A percentile compares a stretch with the other conserved stretches of the same genome.
Evolutionary conservation across 441 rosid genomes (phyloP).

Genomic region (Adansonia rubrostipa): DNA sequence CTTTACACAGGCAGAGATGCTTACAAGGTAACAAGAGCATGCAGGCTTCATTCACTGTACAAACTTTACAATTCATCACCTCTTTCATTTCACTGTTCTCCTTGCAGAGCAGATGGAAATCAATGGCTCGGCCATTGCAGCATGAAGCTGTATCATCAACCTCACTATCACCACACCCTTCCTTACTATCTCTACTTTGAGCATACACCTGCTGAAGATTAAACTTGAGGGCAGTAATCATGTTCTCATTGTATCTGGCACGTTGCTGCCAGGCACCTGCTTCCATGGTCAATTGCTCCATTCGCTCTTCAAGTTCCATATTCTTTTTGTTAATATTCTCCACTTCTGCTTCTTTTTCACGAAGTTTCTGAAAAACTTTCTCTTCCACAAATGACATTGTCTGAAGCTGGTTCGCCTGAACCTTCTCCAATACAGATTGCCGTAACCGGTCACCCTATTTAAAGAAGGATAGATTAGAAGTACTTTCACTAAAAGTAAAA

Average conservation of each 20-base stretch:
- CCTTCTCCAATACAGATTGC: constrained; percentile 62
- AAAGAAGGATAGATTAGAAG: constrained; percentile 8
- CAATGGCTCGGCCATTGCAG: constrained; percentile 66
- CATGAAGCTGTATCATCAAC: constrained; percentile 91
- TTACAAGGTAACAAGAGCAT: constrained; percentile 93
- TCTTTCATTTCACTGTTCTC: constrained; percentile 50
- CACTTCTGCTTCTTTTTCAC: constrained; percentile 73
- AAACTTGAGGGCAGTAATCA: constrained; percentile 65
- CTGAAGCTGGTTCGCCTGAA: constrained; percentile 64
- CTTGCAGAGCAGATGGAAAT: constrained; percentile 55
- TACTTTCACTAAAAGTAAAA: constrained; percentile 8
- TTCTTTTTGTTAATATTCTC: constrained; percentile 74
- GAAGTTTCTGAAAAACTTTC: constrained; percentile 60
- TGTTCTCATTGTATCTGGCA: constrained; percentile 70
- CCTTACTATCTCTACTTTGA: constrained; percentile 74
- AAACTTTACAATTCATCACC: constrained; percentile 71
- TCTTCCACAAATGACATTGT: constrained; percentile 69
- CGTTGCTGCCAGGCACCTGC: constrained; percentile 83
- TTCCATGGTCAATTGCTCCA: constrained; percentile 73
- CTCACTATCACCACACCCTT: constrained; percentile 96
- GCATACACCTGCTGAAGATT: constrained; percentile 74
- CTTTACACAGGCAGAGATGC: constrained; percentile 94
- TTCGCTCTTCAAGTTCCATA: constrained; percentile 74
- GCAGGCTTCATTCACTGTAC: constrained; percentile 67
- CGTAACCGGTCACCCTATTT: constrained; percentile 65